Conservation (phyloP, 2,329 filamentous ascomycete species). For the Colletotrichum sansevieriae region DNA sequence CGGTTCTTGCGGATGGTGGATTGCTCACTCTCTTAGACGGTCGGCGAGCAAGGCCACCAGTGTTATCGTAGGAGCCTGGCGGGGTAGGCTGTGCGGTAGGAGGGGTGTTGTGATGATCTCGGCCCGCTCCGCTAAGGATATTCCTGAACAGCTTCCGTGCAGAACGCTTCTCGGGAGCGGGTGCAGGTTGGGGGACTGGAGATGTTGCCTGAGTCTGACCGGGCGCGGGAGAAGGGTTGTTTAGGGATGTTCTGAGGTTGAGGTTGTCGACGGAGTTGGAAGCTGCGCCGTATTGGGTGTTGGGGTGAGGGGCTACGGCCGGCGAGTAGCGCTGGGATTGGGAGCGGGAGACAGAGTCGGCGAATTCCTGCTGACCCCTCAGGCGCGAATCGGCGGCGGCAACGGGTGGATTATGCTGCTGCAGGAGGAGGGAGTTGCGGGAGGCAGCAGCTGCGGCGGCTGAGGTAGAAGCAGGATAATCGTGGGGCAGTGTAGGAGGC, state of each 20-base stretch:
- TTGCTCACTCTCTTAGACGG: slow-evolving; percentile 71
- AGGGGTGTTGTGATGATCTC: slow-evolving; percentile 45
- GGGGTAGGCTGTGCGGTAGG: slow-evolving; percentile 44
- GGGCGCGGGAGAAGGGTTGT: slow-evolving; percentile 35
- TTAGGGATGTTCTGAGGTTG: slow-evolving; percentile 45
- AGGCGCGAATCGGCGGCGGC: slow-evolving; percentile 55
- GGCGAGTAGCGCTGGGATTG: slow-evolving; percentile 64
- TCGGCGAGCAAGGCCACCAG: slow-evolving; percentile 62
- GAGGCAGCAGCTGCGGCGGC: slow-evolving; percentile 47
- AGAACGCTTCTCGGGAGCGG: slow-evolving; percentile 59
- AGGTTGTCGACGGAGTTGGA: slow-evolving; percentile 60
- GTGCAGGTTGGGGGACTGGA: slow-evolving; percentile 43
- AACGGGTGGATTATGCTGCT: slow-evolving; percentile 41
- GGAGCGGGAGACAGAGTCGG: slow-evolving; percentile 62
- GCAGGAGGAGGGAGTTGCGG: slow-evolving; percentile 47
- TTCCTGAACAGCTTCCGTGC: slow-evolving; percentile 68
- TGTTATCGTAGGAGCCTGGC: slow-evolving; percentile 62
- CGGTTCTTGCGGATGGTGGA: slow-evolving; percentile 58
- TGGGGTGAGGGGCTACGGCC: slow-evolving; percentile 50
- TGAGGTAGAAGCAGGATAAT: slow-evolving; percentile 50
- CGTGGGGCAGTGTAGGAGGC: slow-evolving; percentile 44
- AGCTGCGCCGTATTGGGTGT: slow-evolving; percentile 51
- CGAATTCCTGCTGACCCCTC: slow-evolving; percentile 57
- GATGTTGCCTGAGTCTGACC: slow-evolving; percentile 27
- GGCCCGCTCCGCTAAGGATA: slow-evolving; percentile 61